These are phyloP conservation scores for Eimeria maxima DNA, from an alignment of 169 alveolate genomes.

Conservation along the genomic window DNA sequence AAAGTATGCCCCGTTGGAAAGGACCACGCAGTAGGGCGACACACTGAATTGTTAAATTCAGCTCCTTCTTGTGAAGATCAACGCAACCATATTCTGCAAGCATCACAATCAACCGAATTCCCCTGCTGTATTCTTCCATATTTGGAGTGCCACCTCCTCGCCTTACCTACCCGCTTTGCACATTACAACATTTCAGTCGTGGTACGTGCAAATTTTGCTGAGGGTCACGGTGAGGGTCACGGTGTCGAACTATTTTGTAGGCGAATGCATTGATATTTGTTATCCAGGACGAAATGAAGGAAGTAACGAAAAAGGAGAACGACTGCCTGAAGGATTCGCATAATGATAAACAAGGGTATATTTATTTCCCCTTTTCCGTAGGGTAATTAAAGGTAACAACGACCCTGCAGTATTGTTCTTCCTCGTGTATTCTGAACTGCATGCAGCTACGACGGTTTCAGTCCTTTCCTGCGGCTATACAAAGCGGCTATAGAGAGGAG, in stretches of 20 bases:
- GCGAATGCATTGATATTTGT: background rate
- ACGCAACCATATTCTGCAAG: background rate
- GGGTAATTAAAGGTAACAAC: background rate
- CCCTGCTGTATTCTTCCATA: background rate
- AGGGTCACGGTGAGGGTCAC: too few relatives aligned
- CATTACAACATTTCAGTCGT: background rate
- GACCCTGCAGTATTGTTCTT: background rate
- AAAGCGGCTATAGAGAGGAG: conserved; percentile 12
- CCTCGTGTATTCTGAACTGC: background rate
- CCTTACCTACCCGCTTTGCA: background rate
- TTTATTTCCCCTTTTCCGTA: background rate
- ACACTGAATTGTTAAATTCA: background rate
- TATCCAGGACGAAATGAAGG: background rate
- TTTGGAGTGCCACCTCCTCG: background rate
- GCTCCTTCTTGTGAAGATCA: background rate
- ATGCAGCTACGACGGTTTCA: background rate
- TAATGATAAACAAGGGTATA: background rate
- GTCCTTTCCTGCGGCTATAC: conserved; percentile 53
- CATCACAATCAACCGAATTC: background rate
- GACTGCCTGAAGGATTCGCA: background rate
- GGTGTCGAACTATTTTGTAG: too few relatives aligned
- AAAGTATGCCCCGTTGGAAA: background rate
- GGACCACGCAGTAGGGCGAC: background rate
- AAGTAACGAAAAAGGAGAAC: background rate
- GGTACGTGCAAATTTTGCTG: background rate